Evolutionary conservation across 2,329 filamentous ascomycete species (phyloP).

Genomic region (Xylaria sp.): DNA sequence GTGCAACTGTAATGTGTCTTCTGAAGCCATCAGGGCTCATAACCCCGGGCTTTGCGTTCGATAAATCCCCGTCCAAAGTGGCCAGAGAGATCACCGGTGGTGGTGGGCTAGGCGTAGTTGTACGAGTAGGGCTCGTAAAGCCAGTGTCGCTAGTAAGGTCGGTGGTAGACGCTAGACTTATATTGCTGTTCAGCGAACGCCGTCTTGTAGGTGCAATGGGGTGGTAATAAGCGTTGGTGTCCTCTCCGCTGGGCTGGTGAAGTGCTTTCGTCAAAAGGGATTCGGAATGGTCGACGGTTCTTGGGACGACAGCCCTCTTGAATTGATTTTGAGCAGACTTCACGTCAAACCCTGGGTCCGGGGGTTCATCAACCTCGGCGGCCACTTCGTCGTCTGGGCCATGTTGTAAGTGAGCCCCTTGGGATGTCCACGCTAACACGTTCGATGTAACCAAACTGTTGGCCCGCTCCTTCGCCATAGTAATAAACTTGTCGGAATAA

Average conservation of each 20-base stretch:
- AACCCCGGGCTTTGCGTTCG: constrained; percentile 47
- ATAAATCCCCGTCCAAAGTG: constrained; percentile 51
- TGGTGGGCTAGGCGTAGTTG: constrained; percentile 90
- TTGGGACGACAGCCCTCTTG: constrained; percentile 60
- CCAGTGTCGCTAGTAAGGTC: constrained; percentile 96
- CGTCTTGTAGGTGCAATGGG: constrained; percentile 57
- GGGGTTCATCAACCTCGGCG: constrained; percentile 88
- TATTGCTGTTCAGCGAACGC: constrained; percentile 80
- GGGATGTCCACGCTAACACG: constrained; percentile 59
- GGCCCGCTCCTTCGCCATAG: constrained; percentile 54
- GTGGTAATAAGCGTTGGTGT: constrained; percentile 53
- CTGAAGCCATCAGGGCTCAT: constrained; percentile 45
- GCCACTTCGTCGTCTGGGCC: constrained; percentile 69
- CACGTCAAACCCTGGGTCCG: constrained; percentile 65
- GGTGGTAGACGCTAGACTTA: constrained; percentile 83
- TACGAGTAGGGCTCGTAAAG: constrained; percentile 87
- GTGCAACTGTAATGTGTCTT: constrained; percentile 41
- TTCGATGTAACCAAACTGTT: constrained; percentile 55
- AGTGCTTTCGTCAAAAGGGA: constrained; percentile 91
- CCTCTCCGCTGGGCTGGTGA: constrained; percentile 70
- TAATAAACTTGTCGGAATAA: constrained; percentile 22
- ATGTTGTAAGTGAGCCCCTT: constrained; percentile 57
- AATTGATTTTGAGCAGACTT: constrained; percentile 54
- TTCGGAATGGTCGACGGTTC: constrained; percentile 69
- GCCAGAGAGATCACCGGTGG: constrained; percentile 67